phyloP scores from a whole-genome alignment of 169 alveolate species.

The Plasmodium sp. region DNA sequence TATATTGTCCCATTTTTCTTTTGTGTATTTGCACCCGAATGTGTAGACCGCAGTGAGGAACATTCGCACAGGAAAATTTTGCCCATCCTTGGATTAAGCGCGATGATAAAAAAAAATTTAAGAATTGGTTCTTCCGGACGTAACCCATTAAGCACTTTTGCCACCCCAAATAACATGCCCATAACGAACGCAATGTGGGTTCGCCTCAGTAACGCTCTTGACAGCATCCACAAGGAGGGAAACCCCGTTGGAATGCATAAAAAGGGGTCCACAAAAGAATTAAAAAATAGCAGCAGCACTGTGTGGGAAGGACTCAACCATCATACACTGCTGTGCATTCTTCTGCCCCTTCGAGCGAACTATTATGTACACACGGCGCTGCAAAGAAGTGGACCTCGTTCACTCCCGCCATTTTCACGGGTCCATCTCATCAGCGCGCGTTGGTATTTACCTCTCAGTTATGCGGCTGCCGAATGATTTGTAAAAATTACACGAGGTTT shows the following conservation, averaged over 20 bases:
- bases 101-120: background rate
- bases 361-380: background rate
- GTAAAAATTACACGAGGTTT: conserved; percentile 4
- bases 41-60: background rate
- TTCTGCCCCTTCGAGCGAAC: background rate
- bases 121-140: background rate
- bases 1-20: background rate
- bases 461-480: background rate
- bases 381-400: background rate
- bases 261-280: background rate
- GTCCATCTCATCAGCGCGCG: background rate
- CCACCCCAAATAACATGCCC: background rate
- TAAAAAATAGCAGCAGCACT: background rate
- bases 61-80: background rate
- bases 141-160: background rate
- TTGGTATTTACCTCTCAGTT: background rate
- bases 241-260: background rate
- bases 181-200: background rate
- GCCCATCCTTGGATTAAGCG: background rate
- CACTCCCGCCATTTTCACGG: background rate
- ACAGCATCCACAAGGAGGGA: background rate
- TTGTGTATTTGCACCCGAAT: background rate
- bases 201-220: background rate
- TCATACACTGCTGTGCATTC: background rate
- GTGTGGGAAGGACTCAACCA: background rate